These are phyloP conservation scores for Nicotiana rustica DNA, from an alignment of 305 asterid species.

Conservation along the genomic window DNA sequence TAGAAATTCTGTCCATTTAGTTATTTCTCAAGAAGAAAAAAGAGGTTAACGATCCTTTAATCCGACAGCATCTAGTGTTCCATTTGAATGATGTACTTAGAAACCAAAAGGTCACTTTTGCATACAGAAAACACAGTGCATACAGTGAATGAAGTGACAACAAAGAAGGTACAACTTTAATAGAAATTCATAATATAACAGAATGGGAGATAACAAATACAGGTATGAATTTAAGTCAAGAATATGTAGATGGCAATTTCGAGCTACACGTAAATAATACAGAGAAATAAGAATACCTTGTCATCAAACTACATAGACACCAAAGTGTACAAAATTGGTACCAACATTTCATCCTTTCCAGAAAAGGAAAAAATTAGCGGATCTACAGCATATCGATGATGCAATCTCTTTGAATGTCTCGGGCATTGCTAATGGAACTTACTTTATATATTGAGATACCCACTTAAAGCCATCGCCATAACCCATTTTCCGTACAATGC, in stretches of 20 bases:
- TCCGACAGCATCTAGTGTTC: too few species aligned
- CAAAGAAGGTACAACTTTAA: too few species aligned
- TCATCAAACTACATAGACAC: slow-evolving; percentile 22
- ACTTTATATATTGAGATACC: slow-evolving; percentile 44
- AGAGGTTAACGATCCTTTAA: too few species aligned
- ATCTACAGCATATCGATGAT: not conserved
- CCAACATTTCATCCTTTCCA: not conserved
- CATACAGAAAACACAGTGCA: too few species aligned
- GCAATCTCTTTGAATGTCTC: not conserved
- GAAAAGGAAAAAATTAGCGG: not conserved
- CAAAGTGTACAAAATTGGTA: slow-evolving; percentile 18
- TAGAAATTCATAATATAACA: too few species aligned
- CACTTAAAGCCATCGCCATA: slow-evolving; percentile 48
- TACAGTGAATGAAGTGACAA: too few species aligned
- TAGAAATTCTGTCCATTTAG: too few species aligned
- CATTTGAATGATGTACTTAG: too few species aligned
- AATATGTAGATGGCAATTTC: slow-evolving; percentile 31
- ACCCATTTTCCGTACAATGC: slow-evolving; percentile 46
- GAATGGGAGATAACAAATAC: not conserved
- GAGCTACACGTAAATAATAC: slow-evolving; percentile 24
- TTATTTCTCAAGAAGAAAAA: too few species aligned
- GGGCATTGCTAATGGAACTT: not conserved
- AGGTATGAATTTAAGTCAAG: not conserved
- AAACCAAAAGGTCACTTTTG: not conserved
- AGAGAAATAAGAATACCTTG: slow-evolving; percentile 6